These are phyloP conservation scores for Xylariaceae sp. DNA, from an alignment of 2,329 filamentous ascomycete species.

Conservation along the genomic window DNA sequence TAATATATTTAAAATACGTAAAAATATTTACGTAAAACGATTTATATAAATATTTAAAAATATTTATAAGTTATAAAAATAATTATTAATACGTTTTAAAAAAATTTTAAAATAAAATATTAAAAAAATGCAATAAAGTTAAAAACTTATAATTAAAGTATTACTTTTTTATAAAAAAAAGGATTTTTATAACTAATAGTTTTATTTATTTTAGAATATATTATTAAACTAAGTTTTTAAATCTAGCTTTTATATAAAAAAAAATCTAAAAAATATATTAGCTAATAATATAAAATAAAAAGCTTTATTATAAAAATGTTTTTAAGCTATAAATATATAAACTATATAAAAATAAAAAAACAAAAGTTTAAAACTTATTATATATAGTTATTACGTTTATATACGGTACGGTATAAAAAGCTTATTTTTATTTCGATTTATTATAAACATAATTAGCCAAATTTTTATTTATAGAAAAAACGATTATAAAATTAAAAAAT, in stretches of 20 bases:
- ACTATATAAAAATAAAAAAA: not conserved
- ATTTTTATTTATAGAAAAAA: not conserved
- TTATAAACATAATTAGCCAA: not conserved
- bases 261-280: constrained; percentile 1
- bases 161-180: not conserved
- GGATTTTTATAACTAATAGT: not conserved
- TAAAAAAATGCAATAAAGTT: not conserved
- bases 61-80: not conserved
- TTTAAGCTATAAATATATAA: not conserved
- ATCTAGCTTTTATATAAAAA: not conserved
- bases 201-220: not conserved
- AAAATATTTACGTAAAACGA: not conserved
- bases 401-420: not conserved
- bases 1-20: not conserved
- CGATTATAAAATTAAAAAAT: not conserved
- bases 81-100: not conserved
- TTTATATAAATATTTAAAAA: not conserved
- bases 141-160: constrained; percentile 1
- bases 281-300: constrained; percentile 1
- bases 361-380: not conserved
- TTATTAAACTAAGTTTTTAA: not conserved
- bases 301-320: not conserved
- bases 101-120: not conserved
- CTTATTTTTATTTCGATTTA: not conserved
- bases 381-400: not conserved